Base-by-base conservation (phyloP, 2,329 filamentous ascomycete species). In the Xylaria sp. region DNA sequence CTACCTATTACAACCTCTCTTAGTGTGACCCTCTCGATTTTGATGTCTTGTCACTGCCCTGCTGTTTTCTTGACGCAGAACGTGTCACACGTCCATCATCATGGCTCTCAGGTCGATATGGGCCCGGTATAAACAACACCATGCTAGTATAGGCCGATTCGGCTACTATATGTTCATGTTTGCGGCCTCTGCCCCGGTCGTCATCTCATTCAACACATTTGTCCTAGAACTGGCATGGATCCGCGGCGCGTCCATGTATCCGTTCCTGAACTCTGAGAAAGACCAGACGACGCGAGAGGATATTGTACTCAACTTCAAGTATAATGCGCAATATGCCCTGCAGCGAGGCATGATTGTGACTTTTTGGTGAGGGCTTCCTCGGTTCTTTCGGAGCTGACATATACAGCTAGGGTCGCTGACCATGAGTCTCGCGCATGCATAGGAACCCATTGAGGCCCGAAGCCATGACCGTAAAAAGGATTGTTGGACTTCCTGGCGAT, bases 401-500 rank as follows among this genome's bases (percentile, higher is more conserved):
- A 18, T 15, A 56, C 9, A 33, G 23, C 25, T n/a, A 43, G 54
- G 13, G 58, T 31, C 62, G 57, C 71, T 74, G 55, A 73, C 36
- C 39, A 3, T 54, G 18, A 43, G 59, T 58, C 48, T 13, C 52
- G 54, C 54, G 57, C 55, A 20, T 23, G 41, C 28, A 68, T 72
- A 94, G 92, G 78, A 93, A 89, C 58, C 94, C 94, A 0, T 82
- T 86, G 15, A 86, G 91, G 69, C 92, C 94, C 0, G 89, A 93
- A 36, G 84, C 87, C 25, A 83, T 90, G 51, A 89, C 89, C 0
- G 88, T 98, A 41, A 99, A 99, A 83, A 86, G 96, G 49, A 87
- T 99, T 12, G 85, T 98, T 31, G 96, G 88, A 0, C 77, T 98
- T 3, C 90, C 91, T 62, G 94, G 94, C 10, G 95, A 98, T 78